Base-by-base conservation (phyloP, 805 yeast species). In the Candida qinlingensis region DNA sequence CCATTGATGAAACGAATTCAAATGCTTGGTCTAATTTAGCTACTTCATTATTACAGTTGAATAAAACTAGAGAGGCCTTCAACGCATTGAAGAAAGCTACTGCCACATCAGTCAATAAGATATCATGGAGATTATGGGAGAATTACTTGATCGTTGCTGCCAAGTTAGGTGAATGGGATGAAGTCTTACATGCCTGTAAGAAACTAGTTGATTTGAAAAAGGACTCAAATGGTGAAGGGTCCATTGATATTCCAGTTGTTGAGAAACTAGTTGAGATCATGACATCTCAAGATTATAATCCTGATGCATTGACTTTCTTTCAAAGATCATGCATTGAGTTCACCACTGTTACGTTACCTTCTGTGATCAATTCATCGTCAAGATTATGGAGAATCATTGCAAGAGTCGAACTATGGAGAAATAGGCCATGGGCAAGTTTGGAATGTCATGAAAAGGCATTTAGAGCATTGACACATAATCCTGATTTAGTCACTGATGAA, bases 21-120 rank as follows among this genome's bases (percentile, higher is more conserved):
- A 81, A 81, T 61, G 80, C 96, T 3, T 94, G 99, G 99, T 83
- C 96, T 9, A 94, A 94, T 61, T 73, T 94, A 57, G 89, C 96
- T 5, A 82, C 94, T 9, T 83, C 97, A 0, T 74, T 87, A 47
- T 68, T 90, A 37, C 77, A 77, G 53, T 61, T 77, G 45, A 83
- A 77, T 46, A 86, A 87, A 64, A 65, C 77, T 25, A 76, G 78
- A 53, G 96, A 89, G 55, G 96, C 98, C 0, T 84, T 87, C 60
- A 81, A 79, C 53, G 97, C 99, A 1, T 71, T 92, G 56, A 81
- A 85, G 59, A 81, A 81, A 54, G 97, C 98, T 0, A 75, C 87
- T 19, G 71, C 84, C 38, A 84, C 89, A 36, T 83, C 81, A 42
- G 79, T 81, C 28, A 72, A 75, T 10, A 81, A 79, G 55, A 79